Evolutionary conservation across 2,329 filamentous ascomycete genomes (phyloP), one percentile per base, ranked within the genome.

Genomic region (Xylogone sp.): DNA sequence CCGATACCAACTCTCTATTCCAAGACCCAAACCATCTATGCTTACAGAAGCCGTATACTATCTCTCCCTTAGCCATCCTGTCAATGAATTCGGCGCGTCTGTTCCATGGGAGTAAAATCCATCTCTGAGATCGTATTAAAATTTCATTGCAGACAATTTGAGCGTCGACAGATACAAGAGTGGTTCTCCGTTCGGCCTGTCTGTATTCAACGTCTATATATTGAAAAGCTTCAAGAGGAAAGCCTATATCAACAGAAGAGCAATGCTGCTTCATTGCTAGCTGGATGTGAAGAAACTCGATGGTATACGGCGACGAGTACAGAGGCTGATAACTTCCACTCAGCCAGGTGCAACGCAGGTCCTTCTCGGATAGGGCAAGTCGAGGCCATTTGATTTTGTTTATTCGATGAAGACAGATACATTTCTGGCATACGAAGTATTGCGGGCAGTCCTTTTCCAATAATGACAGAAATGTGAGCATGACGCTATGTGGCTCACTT

Each of bases 91-190:
- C 34, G n/a, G 52, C 51, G 27, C 45, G 53, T 45, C 19, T 20
- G 49, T 31, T 56, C 22, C 20, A 45, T 19, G 53, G 48, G 43
- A 54, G 43, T 22, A 60, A 34, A 31, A 54, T 31, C 55, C 57
- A 60, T 34, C 27, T 45, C 49, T 60, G 56, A 42, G 58, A 58
- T 21, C 55, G 53, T 46, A 59, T n/a, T 24, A 56, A 43, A 50
- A 58, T 18, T 46, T 56, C 54, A 45, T 56, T 51, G 31, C 49
- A 54, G 44, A 53, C 45, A 50, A 58, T 54, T 27, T 51, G 49
- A 42, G 56, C 53, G 42, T 56, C 49, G 27, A 56, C 50, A 48
- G 56, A 58, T 39, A 56, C 27, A 34, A 58, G 52, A 34, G 49
- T 53, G 31, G 29, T 51, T 42, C 46, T 53, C 31, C 39, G 42